Evolutionary conservation across 2,329 filamentous ascomycete genomes (phyloP), one percentile per base, ranked within the genome.

Genomic region (Hypomyces rosellus): DNA sequence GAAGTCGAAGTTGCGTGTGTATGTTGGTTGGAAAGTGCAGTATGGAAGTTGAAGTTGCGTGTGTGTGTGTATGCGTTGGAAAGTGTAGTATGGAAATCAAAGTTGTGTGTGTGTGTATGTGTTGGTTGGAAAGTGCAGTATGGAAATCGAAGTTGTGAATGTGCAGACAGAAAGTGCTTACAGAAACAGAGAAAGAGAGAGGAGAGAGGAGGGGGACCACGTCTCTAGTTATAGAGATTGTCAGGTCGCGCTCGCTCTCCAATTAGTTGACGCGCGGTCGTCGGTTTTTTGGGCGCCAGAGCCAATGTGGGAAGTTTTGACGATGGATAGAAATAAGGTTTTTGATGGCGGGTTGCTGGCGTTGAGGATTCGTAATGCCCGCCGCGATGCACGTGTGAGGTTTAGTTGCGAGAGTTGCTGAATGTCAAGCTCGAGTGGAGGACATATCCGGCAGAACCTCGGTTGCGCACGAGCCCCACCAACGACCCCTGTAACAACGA

Each of bases 371-470:
- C 25, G 25, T 30, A 30, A 30, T 30, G 25, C 25, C 25, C 6
- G 6, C 9, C 9, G 25, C 8, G 25, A 30, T 30, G 25, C 25
- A 30, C 8, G 25, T 30, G 25, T 8, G 25, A 30, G 25, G 25
- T 30, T 18, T 22, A 36, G 43, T 41, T 33, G 37, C 12, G 45
- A 38, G 37, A 18, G n/a, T 39, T 18, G 37, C n/a, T 39, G 37
- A 18, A 39, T 16, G 37, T 39, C 8, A 15, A 18, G 14, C 16
- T 39, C 11, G 14, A 13, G n/a, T 50, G 37, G 25, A 50, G 15
- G 22, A 40, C 42, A 34, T 45, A 18, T 13, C 22, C 48, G 48
- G 43, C 37, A 50, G 48, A 50, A 50, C 18, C 18, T 46, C 48
- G 48, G 48, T 5, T 12, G 25, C n/a, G 2, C 3, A 14, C 20